Percentiles rank a stretch among this genome's conserved stretches.
These are phyloP conservation scores for Xenosphaeropsis pyriputrescens DNA, from an alignment of 2,329 filamentous ascomycete species.

Conservation along the genomic window DNA sequence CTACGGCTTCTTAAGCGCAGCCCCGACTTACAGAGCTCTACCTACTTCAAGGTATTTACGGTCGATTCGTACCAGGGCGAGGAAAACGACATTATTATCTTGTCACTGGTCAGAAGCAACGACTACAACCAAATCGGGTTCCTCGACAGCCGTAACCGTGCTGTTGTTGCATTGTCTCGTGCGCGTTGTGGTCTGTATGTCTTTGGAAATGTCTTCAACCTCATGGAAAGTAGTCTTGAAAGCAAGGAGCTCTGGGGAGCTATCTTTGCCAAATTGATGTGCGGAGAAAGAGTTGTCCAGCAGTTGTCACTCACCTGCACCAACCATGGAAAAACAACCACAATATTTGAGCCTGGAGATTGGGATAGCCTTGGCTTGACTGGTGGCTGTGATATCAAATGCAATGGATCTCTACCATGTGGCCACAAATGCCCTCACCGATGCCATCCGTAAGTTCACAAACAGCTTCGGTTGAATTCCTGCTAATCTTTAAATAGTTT, in stretches of 20 bases:
- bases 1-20: slow-evolving; percentile 26
- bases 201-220: slow-evolving; percentile 57
- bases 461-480: not conserved
- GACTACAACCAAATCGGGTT: slow-evolving; percentile 50
- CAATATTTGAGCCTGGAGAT: slow-evolving; percentile 34
- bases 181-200: slow-evolving; percentile 71
- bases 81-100: slow-evolving; percentile 70
- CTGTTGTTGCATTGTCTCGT: slow-evolving; percentile 46
- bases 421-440: slow-evolving; percentile 13
- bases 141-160: slow-evolving; percentile 44
- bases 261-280: slow-evolving; percentile 24
- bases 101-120: slow-evolving; percentile 69
- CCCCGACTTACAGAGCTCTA: slow-evolving; percentile 20
- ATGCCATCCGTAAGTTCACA: slow-evolving; percentile 12
- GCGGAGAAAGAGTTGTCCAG: slow-evolving; percentile 17
- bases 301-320: slow-evolving; percentile 48
- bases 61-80: slow-evolving; percentile 88
- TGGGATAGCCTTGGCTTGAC: slow-evolving; percentile 30
- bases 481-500: slow-evolving; percentile 3
- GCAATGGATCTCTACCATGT: slow-evolving; percentile 19
- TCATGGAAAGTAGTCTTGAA: slow-evolving; percentile 13
- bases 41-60: slow-evolving; percentile 48
- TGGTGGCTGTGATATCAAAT: slow-evolving; percentile 36
- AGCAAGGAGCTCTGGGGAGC: slow-evolving; percentile 13
- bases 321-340: slow-evolving; percentile 36